Percentiles rank a stretch among this genome's conserved stretches.
These are phyloP conservation scores for Trichoderma hamatum DNA, from an alignment of 2,329 filamentous ascomycete species.

Conservation along the genomic window DNA sequence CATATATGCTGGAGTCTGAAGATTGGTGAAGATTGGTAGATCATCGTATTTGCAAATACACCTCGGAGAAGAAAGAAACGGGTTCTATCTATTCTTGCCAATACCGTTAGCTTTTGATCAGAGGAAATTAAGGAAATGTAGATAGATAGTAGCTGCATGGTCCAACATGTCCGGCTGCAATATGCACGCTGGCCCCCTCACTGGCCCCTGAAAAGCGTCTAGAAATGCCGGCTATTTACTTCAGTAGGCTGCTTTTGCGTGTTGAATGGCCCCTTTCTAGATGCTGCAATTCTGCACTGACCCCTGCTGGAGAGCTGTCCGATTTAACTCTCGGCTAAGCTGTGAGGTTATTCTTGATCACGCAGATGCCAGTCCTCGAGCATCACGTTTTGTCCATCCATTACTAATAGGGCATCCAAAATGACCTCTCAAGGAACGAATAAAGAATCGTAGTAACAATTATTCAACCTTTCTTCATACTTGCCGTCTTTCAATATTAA, in stretches of 20 bases:
- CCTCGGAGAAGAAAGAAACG: not conserved
- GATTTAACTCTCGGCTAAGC: not conserved
- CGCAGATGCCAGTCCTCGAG: not conserved
- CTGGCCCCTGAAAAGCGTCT: too few relatives aligned
- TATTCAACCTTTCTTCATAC: not conserved
- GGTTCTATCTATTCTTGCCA: not conserved
- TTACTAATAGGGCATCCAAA: not conserved
- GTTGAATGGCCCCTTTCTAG: too few relatives aligned
- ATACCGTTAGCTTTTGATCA: not conserved
- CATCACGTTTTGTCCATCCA: not conserved
- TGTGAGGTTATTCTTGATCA: not conserved
- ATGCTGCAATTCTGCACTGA: too few relatives aligned
- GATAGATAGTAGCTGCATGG: too few relatives aligned
- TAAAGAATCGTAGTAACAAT: not conserved
- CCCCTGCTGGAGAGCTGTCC: not conserved
- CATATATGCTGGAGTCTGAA: not conserved
- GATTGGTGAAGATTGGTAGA: too few relatives aligned
- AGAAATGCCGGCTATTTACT: too few relatives aligned
- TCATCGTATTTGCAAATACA: not conserved
- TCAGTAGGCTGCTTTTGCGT: too few relatives aligned
- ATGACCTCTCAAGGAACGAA: not conserved
- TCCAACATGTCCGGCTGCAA: too few relatives aligned
- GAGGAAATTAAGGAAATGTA: too few relatives aligned
- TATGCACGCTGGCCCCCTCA: too few relatives aligned
- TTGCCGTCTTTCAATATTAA: too few relatives aligned